A percentile compares a stretch with the other conserved stretches of the same genome.
phyloP scores from a whole-genome alignment of 495 filamentous ascomycete species.

The Aspergillus homomorphus region DNA sequence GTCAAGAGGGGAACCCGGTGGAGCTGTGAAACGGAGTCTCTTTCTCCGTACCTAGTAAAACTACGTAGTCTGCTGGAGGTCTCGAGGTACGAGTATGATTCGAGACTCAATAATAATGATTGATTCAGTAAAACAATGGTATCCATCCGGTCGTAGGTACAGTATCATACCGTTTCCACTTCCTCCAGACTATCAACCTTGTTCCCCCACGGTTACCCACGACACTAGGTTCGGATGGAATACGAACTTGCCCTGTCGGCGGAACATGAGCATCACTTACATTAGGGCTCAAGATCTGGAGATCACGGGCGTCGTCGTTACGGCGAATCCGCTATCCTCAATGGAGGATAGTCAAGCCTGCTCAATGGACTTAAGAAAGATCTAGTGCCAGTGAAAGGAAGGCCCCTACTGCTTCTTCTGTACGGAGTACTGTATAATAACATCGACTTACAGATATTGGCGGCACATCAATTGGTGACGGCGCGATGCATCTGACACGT shows the following conservation, averaged over 20 bases:
- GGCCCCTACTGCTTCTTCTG: not conserved
- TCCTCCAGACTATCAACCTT: too few relatives aligned
- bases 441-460: not conserved
- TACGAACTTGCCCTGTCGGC: not conserved
- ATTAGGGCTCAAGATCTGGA: not conserved
- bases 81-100: too few relatives aligned
- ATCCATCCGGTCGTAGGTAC: too few relatives aligned
- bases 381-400: not conserved
- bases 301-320: not conserved
- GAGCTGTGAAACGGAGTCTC: not conserved
- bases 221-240: not conserved
- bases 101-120: too few relatives aligned
- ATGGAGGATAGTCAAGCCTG: not conserved
- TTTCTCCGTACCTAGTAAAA: too few relatives aligned
- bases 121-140: too few relatives aligned
- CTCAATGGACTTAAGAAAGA: not conserved
- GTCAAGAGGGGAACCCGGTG: not conserved
- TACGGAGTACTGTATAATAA: not conserved
- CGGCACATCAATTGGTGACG: conserved; percentile 1
- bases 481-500: conserved; percentile 23
- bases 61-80: too few relatives aligned
- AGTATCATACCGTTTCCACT: not conserved
- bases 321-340: not conserved
- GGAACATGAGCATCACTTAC: not conserved
- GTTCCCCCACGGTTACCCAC: too few relatives aligned